These are phyloP conservation scores for Hansenula sp. DNA, from an alignment of 1,139 yeast genomes.

Conservation along the genomic window DNA sequence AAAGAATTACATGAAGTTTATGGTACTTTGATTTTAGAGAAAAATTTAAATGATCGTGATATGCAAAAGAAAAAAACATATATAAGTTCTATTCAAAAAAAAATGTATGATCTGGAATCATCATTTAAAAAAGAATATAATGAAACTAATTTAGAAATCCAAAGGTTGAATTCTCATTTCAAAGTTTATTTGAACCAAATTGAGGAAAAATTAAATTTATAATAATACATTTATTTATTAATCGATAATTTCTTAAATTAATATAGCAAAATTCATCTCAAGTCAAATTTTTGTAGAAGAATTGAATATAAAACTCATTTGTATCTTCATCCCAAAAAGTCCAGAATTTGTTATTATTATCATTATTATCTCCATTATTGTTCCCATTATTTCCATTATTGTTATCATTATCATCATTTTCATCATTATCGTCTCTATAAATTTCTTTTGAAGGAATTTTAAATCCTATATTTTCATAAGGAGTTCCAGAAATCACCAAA, in stretches of 20 bases:
- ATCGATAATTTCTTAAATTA: not conserved
- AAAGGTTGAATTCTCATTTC: conserved; percentile 51
- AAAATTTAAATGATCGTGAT: conserved; percentile 50
- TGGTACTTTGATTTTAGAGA: conserved; percentile 44
- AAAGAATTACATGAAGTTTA: conserved; percentile 43
- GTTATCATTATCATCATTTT: conserved; percentile 24
- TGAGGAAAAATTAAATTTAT: conserved; percentile 23
- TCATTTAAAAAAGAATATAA: conserved; percentile 53
- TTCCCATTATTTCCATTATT: not conserved
- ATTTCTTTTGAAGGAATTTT: conserved; percentile 61
- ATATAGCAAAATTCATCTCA: not conserved
- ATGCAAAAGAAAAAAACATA: conserved; percentile 38
- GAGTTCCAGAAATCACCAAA: conserved; percentile 76
- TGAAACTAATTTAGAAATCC: conserved; percentile 50
- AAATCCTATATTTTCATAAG: conserved; percentile 73
- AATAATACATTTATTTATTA: too few species aligned
- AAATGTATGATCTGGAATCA: conserved; percentile 38
- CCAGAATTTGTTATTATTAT: conserved; percentile 46
- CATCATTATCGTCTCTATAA: conserved; percentile 37
- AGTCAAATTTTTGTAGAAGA: conserved; percentile 40
- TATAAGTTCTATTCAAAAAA: conserved; percentile 45
- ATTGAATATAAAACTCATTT: conserved; percentile 65
- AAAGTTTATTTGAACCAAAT: conserved; percentile 45
- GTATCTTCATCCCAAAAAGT: conserved; percentile 69
- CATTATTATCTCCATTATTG: too few species aligned